phyloP scores from a whole-genome alignment of 768 basidiomycete genomes.

The Auriscalpium vulgare region DNA sequence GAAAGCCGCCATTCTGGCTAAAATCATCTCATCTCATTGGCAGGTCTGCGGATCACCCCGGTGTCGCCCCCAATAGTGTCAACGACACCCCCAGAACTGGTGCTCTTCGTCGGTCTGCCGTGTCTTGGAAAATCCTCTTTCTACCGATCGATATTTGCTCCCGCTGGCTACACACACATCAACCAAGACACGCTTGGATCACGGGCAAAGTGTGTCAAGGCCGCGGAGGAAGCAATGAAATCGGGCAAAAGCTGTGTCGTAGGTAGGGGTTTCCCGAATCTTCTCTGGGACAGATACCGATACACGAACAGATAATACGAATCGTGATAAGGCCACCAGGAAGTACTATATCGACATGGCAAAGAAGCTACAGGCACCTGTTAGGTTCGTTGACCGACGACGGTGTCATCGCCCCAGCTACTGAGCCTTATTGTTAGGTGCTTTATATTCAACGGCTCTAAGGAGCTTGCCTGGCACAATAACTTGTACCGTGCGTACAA shows the following conservation, averaged over 20 bases:
- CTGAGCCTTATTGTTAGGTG: conserved; percentile 37
- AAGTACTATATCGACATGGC: conserved; percentile 66
- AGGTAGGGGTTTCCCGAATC: conserved; percentile 34
- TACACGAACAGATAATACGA: conserved; percentile 73
- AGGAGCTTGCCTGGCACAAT: conserved; percentile 90
- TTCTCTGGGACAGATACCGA: no score
- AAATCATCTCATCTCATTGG: background rate
- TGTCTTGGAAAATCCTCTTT: conserved; percentile 79
- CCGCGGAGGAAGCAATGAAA: conserved; percentile 45
- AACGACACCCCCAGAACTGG: conserved; percentile 32
- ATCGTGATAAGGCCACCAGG: conserved; percentile 63
- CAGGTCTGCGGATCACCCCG: conserved; percentile 47
- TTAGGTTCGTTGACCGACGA: conserved; percentile 36
- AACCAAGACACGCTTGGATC: conserved; percentile 81
- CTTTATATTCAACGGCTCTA: conserved; percentile 63
- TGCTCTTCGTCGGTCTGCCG: conserved; percentile 56
- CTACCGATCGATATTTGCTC: conserved; percentile 59
- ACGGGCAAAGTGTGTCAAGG: conserved; percentile 67
- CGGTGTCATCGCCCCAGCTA: background rate
- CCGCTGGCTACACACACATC: conserved; percentile 67
- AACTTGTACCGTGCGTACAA: conserved; percentile 80
- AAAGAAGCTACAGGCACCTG: conserved; percentile 40
- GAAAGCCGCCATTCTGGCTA: background rate
- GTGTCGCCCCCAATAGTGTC: conserved; percentile 32
- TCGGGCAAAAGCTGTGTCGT: conserved; percentile 66